These are phyloP conservation scores for Chenopodium formosanum DNA, from an alignment of 148 eudicot genomes.

Conservation along the genomic window DNA sequence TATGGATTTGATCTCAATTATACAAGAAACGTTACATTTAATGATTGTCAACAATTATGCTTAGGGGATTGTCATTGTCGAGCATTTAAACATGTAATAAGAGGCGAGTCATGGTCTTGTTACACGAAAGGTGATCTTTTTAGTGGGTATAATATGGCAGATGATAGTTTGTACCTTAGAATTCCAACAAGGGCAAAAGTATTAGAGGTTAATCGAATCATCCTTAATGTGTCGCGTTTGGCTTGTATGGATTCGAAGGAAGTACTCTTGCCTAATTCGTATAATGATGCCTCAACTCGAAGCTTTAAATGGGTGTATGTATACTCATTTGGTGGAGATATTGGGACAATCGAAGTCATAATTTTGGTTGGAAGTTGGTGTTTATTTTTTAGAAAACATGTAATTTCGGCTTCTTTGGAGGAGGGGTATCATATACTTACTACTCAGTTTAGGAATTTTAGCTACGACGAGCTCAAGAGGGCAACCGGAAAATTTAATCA, in stretches of 20 bases:
- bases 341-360: not conserved
- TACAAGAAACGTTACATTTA: too few relatives aligned
- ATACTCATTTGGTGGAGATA: not conserved
- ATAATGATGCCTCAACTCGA: not conserved
- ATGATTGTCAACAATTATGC: not conserved
- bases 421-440: not conserved
- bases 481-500: not conserved
- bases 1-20: conserved; percentile 49
- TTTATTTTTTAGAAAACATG: too few relatives aligned
- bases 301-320: not conserved
- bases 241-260: not conserved
- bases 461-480: not conserved
- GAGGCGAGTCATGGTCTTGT: not conserved
- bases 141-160: not conserved
- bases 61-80: not conserved
- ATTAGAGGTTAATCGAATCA: conserved; percentile 32
- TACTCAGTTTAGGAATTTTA: conserved; percentile 13
- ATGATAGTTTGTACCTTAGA: not conserved
- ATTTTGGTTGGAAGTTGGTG: not conserved
- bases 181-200: not conserved
- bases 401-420: not conserved
- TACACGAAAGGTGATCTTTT: not conserved
- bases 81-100: not conserved
- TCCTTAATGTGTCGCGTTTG: conserved; percentile 28
- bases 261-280: not conserved